These are phyloP conservation scores for Zostera marina DNA, from an alignment of 116 monocot genomes.

Conservation along the genomic window DNA sequence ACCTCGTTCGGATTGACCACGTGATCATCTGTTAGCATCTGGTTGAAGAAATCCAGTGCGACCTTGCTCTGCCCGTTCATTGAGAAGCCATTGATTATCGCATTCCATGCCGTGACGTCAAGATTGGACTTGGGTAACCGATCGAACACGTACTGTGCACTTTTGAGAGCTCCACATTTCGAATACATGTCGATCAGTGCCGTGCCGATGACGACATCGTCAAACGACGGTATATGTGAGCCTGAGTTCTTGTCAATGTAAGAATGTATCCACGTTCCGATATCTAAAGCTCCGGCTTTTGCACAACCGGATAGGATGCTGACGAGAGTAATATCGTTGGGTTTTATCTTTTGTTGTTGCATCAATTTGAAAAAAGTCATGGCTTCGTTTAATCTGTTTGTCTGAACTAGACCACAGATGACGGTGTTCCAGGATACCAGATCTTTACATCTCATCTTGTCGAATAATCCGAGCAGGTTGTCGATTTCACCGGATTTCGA, in stretches of 20 bases:
- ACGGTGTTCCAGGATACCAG: slow-evolving; percentile 30
- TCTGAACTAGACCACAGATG: slow-evolving; percentile 11
- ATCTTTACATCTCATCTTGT: slow-evolving; percentile 9
- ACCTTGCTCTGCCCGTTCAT: slow-evolving; percentile 7
- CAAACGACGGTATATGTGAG: not conserved
- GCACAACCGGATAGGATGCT: slow-evolving; percentile 11
- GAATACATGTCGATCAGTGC: slow-evolving; percentile 38
- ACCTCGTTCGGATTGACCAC: slow-evolving; percentile 16
- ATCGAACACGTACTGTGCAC: slow-evolving; percentile 16
- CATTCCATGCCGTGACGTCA: slow-evolving; percentile 16
- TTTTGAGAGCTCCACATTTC: slow-evolving; percentile 15
- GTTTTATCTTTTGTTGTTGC: slow-evolving; percentile 11
- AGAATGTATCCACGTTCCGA: slow-evolving; percentile 8
- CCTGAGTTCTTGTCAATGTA: not conserved
- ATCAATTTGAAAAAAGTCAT: slow-evolving; percentile 11
- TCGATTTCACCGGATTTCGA: not conserved
- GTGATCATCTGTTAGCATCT: slow-evolving; percentile 6
- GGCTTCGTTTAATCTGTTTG: slow-evolving; percentile 6
- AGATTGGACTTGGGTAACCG: not conserved
- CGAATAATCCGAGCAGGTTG: not conserved
- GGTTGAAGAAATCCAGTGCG: slow-evolving; percentile 10
- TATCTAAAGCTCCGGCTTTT: slow-evolving; percentile 10
- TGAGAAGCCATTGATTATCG: slow-evolving; percentile 20
- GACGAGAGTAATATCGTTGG: slow-evolving; percentile 19
- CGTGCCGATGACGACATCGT: slow-evolving; percentile 1